A percentile compares a stretch with the other conserved stretches of the same genome.
Evolutionary conservation across 345 rosid genomes (phyloP).

Genomic region (Brassica carinata): DNA sequence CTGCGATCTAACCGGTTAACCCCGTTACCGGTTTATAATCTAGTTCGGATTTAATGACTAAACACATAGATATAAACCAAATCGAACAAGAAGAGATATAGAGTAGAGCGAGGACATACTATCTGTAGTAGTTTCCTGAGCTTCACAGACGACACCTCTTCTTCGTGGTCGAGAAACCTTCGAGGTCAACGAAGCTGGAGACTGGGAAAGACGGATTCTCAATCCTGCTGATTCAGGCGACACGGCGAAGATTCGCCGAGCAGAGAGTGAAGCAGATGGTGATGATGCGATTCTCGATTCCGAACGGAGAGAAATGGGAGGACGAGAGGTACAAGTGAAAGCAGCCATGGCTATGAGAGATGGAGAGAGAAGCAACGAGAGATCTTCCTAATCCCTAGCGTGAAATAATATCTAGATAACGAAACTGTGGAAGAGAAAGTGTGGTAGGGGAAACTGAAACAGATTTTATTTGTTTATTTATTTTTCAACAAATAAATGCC

Average conservation of each 20-base stretch:
- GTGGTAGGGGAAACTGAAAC: not conserved
- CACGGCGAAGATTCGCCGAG: constrained; percentile 25
- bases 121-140: constrained; percentile 51
- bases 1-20: too few relatives aligned
- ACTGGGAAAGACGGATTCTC: constrained; percentile 45
- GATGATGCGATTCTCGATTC: constrained; percentile 16
- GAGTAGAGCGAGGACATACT: constrained; percentile 38
- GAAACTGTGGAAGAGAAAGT: constrained; percentile 37
- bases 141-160: constrained; percentile 54
- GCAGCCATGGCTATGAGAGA: constrained; percentile 44
- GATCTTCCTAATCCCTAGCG: constrained; percentile 26
- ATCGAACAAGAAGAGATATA: not conserved
- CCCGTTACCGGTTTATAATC: too few relatives aligned
- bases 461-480: not conserved
- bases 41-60: too few relatives aligned
- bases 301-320: constrained; percentile 39
- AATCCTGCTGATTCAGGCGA: constrained; percentile 53
- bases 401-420: constrained; percentile 40
- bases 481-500: constrained; percentile 3
- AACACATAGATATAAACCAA: not conserved
- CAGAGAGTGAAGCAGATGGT: constrained; percentile 33
- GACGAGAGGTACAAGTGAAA: constrained; percentile 41
- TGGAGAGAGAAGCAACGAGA: constrained; percentile 16
- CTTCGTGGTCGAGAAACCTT: constrained; percentile 44
- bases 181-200: constrained; percentile 37